Base-by-base conservation (phyloP, 108 stramenopile genomes). In the Conticribra weissflogii region DNA sequence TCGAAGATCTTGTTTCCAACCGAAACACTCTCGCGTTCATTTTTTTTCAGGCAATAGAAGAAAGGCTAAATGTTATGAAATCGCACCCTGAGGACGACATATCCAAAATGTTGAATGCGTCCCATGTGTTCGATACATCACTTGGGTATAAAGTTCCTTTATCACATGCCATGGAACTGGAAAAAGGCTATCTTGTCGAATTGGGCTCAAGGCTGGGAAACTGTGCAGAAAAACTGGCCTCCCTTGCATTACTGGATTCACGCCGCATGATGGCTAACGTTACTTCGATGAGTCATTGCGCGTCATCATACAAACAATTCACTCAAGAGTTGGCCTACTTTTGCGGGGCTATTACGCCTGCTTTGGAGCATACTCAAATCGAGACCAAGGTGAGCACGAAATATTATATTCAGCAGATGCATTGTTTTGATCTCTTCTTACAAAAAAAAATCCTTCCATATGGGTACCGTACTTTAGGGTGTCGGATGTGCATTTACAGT, bases 321-420 rank as follows among this genome's bases (percentile, higher is more conserved):
- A 70, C 23, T 31, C 68, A 36, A 61, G 73, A 41, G 36, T 12
- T 41, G 68, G 73, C 71, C 12, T 72, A 72, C 44, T 74, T 74
- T 34, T 17, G 51, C 36, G 73, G 59, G 18, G 67, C 68, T n/a
- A 31, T 74, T 17, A 74, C 60, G 0, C 73, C 73, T 7, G 68
- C 73, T 25, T 51, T 74, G 28, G 73, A 74, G 47, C 73, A 74
- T 29, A 74, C 73, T 7, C 68, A 69, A 56, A 69, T 74, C 15
- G 73, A 74, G 48, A 33, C 68, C 21, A 74, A 68, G 49, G 66
- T 67, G 34, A 29, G 66, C 36, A 9, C 36, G 12, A 12, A 41
- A n/a, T n/a, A n/a, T n/a, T n/a, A n/a, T n/a, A n/a, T n/a, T n/a
- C n/a, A n/a, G n/a, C n/a, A n/a, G n/a, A n/a, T n/a, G n/a, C n/a